Evolutionary conservation across 176 grass and related monocot genomes (phyloP), one percentile per base, ranked within the genome.

Genomic region (Juncus effusus): DNA sequence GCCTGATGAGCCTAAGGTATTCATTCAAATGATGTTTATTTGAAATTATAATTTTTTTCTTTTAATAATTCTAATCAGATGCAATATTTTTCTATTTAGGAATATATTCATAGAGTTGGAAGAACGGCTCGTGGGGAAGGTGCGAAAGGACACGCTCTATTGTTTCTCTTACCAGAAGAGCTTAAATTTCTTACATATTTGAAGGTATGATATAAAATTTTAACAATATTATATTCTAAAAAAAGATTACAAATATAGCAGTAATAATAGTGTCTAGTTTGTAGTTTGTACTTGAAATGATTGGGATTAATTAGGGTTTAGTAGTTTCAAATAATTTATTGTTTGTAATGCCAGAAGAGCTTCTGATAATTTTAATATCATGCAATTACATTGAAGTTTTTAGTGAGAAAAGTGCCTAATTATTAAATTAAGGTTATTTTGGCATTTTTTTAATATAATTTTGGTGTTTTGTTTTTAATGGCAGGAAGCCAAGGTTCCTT

Each of bases 91-190:
- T 67, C 13, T 38, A 64, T 49, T 28, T 66, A 82, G 80, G 73
- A 76, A 52, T 82, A 82, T 56, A 82, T 82, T 38, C 80, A 82
- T 51, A 77, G 80, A 10, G 80, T 82, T 57, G 80, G 80, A 10
- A 64, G 80, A 64, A 82, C 80, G 72, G 80, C 80, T 59, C 80
- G 80, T 65, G 80, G 80, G 13, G 80, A 82, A 72, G 59, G 59
- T 66, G 57, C 59, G 13, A 60, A 77, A 51, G 80, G 80, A 47
- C 58, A 82, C 37, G 80, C 80, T 2, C 15, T 67, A 6, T 5
- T 67, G 13, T 67, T 67, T 67, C 52, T 67, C 45, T 67, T 67
- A 35, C 47, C 64, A 10, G 45, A 67, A 35, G 64, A 67, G 64
- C 64, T 67, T 37, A 38, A 42, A 36, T 67, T 67, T 52, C 42